phyloP scores from a whole-genome alignment of 495 filamentous ascomycete genomes.

The Talaromyces ruber region DNA sequence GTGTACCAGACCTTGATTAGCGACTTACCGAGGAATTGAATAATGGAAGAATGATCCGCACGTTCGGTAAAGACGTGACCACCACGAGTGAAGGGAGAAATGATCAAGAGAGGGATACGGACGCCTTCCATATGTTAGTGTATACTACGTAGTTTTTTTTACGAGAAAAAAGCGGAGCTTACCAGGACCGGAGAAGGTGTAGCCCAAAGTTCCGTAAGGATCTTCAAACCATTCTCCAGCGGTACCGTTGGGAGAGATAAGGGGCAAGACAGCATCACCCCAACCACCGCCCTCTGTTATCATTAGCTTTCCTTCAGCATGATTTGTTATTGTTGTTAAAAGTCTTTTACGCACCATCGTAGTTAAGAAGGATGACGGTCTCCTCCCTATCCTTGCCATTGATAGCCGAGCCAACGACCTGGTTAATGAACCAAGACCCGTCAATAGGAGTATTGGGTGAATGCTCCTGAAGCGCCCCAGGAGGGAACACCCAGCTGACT shows the following conservation, averaged over 20 bases:
- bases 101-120: conserved; percentile 3
- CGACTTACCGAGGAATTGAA: conserved; percentile 1
- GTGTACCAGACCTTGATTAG: not conserved
- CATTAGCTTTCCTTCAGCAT: not conserved
- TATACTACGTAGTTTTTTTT: not conserved
- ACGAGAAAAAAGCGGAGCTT: not conserved
- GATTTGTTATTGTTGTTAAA: too few species aligned
- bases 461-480: conserved; percentile 1
- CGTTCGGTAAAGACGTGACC: conserved; percentile 2
- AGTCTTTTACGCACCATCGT: conserved; percentile 1
- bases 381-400: not conserved
- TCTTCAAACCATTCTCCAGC: conserved; percentile 5
- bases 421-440: conserved; percentile 2
- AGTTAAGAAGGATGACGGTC: conserved; percentile 4
- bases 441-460: not conserved
- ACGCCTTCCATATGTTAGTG: not conserved
- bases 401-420: not conserved
- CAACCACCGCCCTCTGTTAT: conserved; percentile 3
- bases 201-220: conserved; percentile 2
- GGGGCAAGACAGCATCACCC: conserved; percentile 1
- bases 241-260: conserved; percentile 2
- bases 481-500: conserved; percentile 4
- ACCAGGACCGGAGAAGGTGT: conserved; percentile 5
- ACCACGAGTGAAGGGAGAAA: conserved; percentile 4
- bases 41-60: not conserved